phyloP scores from a whole-genome alignment of 2,329 filamentous ascomycete genomes.

The Pezicula carpinea region DNA sequence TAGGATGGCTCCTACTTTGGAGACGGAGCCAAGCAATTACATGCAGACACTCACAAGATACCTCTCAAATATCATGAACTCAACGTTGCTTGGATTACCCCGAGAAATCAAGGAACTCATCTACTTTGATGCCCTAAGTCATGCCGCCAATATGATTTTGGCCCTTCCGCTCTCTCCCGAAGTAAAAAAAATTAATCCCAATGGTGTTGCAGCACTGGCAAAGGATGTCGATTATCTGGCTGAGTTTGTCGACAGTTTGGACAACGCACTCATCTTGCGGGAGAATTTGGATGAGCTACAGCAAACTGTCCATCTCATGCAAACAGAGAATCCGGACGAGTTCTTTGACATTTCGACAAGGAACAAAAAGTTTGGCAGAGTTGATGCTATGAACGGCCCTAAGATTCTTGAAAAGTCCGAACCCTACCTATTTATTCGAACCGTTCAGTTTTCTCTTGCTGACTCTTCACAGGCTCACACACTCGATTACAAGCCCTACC shows the following conservation, averaged over 20 bases:
- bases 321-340: constrained; percentile 86
- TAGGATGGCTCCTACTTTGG: constrained; percentile 53
- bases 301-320: constrained; percentile 86
- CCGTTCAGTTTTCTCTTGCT: constrained; percentile 7
- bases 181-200: constrained; percentile 81
- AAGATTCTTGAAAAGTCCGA: constrained; percentile 84
- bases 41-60: constrained; percentile 94
- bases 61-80: constrained; percentile 93
- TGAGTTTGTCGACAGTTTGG: constrained; percentile 80
- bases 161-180: constrained; percentile 57
- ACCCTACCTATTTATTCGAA: not conserved
- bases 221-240: constrained; percentile 81
- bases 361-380: constrained; percentile 90
- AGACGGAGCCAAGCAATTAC: constrained; percentile 79
- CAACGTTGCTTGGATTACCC: constrained; percentile 86
- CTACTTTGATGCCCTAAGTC: constrained; percentile 92
- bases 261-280: constrained; percentile 77
- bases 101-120: constrained; percentile 96
- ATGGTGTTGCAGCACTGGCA: constrained; percentile 75
- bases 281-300: constrained; percentile 90
- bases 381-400: constrained; percentile 86
- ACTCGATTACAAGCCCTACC: constrained; percentile 53
- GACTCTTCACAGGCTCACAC: constrained; percentile 50
- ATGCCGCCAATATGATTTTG: constrained; percentile 82
- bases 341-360: constrained; percentile 89